Evolutionary conservation across 164 flowering plant genomes (phyloP), one percentile per base, ranked within the genome.

Genomic region (Saururus chinensis): DNA sequence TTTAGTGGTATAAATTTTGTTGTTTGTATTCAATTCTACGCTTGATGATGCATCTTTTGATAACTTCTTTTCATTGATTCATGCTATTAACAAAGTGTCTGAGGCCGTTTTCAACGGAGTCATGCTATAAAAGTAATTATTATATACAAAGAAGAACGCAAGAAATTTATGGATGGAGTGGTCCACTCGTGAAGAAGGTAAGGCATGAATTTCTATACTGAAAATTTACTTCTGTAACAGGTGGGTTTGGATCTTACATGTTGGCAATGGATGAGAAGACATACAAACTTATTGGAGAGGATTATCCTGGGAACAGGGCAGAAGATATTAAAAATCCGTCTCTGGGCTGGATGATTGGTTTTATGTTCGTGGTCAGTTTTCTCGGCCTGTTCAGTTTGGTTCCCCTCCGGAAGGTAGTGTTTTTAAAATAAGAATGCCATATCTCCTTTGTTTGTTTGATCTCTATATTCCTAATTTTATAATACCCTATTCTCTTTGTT

Each of bases 371-470:
- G 60, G 99, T 93, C 71, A 88, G 97, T 66, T 93, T 93, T 73
- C 87, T 93, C 52, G 99, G 99, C 10, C 81, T 90, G 53, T 90
- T 93, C 66, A 85, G 99, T 69, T 92, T 93, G 59, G 95, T 84
- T 64, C 96, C 97, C 8, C 89, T 93, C 62, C 91, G 99, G 13
- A 93, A 93, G 99, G 99, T 93, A 81, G 57, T 21, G 37, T 24
- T 14, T 16, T 22, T 57, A 8, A 1, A 57, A 26, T 20, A 35
- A 17, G 4, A 16, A 19, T 58, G 37, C 23, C 19, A 11, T 58
- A 3, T 0, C 45, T 37, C 12, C 26, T 24, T 45, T 58, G 42
- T 58, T 58, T 51, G 19, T 23, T 48, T 22, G 6, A 48, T 25
- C 40, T 49, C 14, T 17, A 1, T 48, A 6, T 13, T 61, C 12